Evolutionary conservation across 768 basidiomycete genomes (phyloP), one percentile per base, ranked within the genome.

Genomic region (Tubosaeta brunneosetosa): DNA sequence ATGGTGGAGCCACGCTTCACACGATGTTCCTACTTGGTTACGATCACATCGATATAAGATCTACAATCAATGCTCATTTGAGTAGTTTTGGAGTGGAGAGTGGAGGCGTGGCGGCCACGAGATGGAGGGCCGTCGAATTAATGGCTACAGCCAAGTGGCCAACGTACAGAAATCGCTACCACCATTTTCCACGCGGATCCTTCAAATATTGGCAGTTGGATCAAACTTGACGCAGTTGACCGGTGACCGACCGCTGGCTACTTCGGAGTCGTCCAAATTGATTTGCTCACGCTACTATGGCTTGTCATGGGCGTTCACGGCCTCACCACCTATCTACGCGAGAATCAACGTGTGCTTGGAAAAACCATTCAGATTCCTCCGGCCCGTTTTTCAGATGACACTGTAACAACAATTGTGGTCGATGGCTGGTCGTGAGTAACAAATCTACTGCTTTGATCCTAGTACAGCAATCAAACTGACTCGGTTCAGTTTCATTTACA

Each of bases 361-460:
- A 71, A 68, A 54, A 66, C 70, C 0, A 52, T 72, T 31, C 63
- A 69, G n/a, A 67, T 78, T 16, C 58, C 53, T 45, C 31, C 33
- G 17, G 19, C 19, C 2, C 10, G 3, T 22, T 17, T 37, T 47
- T 57, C 56, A 31, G 53, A 41, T 6, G 49, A 62, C 11, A 32
- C 51, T 40, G 48, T 55, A 44, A 73, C 77, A 17, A 73, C 80
- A 31, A 71, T 91, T 53, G 84, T 93, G 9, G 79, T 92, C 46
- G 90, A 93, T 71, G 90, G 81, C 42, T 90, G 85, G 88, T 91
- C 90, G 90, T 92, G 67, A 83, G 90, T 84, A 42, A 2, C 45
- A 41, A 4, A 29, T 37, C 22, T n/a, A n/a, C n/a, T 38, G 45
- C 37, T 27, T 22, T 25, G 41, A 48, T 51, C 52, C 37, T 33